phyloP scores from a whole-genome alignment of 108 stramenopile genomes.

The Skeletonema grethae region DNA sequence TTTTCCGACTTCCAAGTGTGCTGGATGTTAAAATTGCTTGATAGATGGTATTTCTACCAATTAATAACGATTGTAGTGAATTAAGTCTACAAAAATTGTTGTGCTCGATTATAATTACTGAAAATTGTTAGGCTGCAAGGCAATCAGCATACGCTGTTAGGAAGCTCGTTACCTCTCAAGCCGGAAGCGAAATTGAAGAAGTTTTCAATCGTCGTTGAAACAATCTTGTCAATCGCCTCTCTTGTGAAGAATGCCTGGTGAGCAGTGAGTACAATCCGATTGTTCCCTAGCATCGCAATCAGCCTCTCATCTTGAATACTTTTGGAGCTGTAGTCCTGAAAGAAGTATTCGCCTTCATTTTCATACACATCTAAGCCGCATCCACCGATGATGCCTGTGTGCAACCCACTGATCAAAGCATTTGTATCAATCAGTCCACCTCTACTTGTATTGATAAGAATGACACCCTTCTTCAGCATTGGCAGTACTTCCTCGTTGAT shows the following conservation, averaged over 20 bases:
- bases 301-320: constrained; percentile 53
- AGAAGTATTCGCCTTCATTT: constrained; percentile 83
- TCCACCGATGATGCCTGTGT: constrained; percentile 63
- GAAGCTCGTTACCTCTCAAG: constrained; percentile 38
- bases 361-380: constrained; percentile 78
- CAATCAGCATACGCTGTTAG: constrained; percentile 29
- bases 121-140: neutral
- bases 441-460: constrained; percentile 77
- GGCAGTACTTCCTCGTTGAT: constrained; percentile 56
- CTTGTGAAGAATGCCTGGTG: constrained; percentile 84
- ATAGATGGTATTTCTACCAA: neutral
- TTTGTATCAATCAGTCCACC: constrained; percentile 78
- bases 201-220: constrained; percentile 68
- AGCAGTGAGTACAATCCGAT: constrained; percentile 64
- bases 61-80: neutral
- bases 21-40: neutral
- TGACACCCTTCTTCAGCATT: constrained; percentile 61
- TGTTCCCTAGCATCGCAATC: constrained; percentile 58
- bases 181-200: constrained; percentile 48
- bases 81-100: neutral
- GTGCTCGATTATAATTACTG: too few species aligned
- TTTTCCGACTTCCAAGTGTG: constrained; percentile 10
- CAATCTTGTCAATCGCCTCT: constrained; percentile 80
- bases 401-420: constrained; percentile 62
- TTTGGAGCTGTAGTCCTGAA: constrained; percentile 74